Evolutionary conservation across 495 filamentous ascomycete genomes (phyloP), one percentile per base, ranked within the genome.

Genomic region (Penicillium ucsense): DNA sequence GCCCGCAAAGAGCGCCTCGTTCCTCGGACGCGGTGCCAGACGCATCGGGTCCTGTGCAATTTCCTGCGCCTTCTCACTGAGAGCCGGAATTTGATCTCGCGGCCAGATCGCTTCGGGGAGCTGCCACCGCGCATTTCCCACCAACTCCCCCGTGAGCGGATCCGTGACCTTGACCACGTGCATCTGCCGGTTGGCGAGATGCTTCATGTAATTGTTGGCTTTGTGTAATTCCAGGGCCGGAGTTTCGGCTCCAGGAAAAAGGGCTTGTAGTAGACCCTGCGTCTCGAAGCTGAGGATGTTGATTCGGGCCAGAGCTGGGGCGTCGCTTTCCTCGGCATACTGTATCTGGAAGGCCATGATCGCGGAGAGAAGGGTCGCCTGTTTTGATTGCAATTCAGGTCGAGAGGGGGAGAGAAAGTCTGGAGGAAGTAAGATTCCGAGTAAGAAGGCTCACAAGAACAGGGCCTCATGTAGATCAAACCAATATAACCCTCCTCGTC

Each of bases 141-240:
- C 48, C 7, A 57, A 32, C 8, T 49, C 47, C 29, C 49, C 51
- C 20, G 27, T 56, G 29, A 29, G 9, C 1, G 57, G 51, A 35
- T 61, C 55, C 7, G 35, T 35, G 5, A 53, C 31, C 39, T 59
- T 61, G 29, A 61, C 39, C 1, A 63, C 61, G 9, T 63, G 58
- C 43, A 52, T 57, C 33, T 55, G 43, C 8, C 58, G 61, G 30
- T 55, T 49, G 27, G 51, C 47, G 0, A 63, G 35, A 20, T 63
- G 55, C 43, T 59, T 59, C 53, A 60, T 56, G n/a, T 48, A 45
- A 11, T 55, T 39, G 12, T 50, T 34, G 6, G 47, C 36, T 44
- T 63, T 63, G 36, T 53, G 59, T 4, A 37, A 49, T 4, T 31
- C 29, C 6, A 63, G 38, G 1, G 11, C 31, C 3, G 49, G 30